Conservation (phyloP, 352 stramenopile genomes). For the Pythium sp. region DNA sequence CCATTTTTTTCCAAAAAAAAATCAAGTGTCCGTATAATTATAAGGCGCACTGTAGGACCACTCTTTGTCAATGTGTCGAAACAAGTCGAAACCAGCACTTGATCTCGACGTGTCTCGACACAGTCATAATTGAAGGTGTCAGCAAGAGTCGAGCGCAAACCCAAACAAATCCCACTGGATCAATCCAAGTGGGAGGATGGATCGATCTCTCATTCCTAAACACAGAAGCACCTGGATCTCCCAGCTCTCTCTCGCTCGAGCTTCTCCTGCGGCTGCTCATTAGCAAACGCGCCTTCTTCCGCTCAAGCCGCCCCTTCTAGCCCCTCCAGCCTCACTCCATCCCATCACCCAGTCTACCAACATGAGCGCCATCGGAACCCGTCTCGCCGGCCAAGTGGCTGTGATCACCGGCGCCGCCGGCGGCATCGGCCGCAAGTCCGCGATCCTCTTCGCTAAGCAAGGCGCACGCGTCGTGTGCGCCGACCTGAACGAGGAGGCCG, state of each 20-base stretch:
- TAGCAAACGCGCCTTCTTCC: constrained; percentile 7
- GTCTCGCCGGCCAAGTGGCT: constrained; percentile 69
- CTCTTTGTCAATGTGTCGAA: no score
- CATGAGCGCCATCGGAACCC: constrained; percentile 56
- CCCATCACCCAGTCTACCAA: neutral
- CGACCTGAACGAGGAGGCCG: constrained; percentile 71
- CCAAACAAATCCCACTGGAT: no score
- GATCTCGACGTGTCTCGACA: no score
- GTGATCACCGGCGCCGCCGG: constrained; percentile 82
- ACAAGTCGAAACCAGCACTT: no score
- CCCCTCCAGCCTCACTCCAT: neutral
- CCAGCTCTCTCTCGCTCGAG: neutral
- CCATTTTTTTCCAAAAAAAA: no score
- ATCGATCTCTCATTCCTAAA: neutral
- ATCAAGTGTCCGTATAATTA: no score
- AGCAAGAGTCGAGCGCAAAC: no score
- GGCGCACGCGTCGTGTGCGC: constrained; percentile 76
- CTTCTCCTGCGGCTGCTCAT: neutral
- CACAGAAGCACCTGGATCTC: neutral
- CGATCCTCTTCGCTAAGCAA: constrained; percentile 81
- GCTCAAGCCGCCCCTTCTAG: neutral
- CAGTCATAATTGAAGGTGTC: no score
- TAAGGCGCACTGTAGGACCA: no score
- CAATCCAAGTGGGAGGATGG: neutral
- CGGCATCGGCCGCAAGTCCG: constrained; percentile 80